phyloP scores from a whole-genome alignment of 345 rosid genomes.

The Sonneratia caseolaris region DNA sequence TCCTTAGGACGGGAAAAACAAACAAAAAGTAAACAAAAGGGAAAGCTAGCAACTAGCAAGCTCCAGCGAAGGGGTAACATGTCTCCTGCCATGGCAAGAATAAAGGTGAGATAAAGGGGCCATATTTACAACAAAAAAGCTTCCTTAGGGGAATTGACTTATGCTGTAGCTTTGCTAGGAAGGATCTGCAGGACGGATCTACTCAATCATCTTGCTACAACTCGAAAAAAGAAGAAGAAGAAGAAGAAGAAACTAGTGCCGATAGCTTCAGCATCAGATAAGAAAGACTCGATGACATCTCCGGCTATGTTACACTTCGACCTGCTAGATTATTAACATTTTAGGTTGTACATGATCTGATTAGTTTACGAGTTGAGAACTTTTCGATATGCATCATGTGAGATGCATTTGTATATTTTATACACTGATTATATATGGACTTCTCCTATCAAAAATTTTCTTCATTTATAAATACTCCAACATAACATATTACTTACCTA shows the following conservation, averaged over 20 bases:
- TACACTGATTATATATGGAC: too few relatives aligned
- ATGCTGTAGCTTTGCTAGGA: conserved; percentile 12
- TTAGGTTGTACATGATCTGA: too few relatives aligned
- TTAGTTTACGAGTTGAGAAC: too few relatives aligned
- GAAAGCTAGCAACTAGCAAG: background rate
- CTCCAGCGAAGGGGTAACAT: conserved; percentile 12
- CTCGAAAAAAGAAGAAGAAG: background rate
- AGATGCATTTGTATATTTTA: too few relatives aligned
- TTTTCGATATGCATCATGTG: too few relatives aligned
- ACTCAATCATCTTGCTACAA: background rate
- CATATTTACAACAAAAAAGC: conserved; percentile 13
- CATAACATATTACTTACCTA: too few relatives aligned
- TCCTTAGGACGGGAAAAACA: conserved; percentile 10
- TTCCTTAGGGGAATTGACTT: conserved; percentile 7
- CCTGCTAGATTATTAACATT: background rate
- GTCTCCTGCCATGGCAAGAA: conserved; percentile 13
- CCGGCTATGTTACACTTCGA: background rate
- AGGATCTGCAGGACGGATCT: conserved; percentile 9
- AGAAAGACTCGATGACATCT: background rate
- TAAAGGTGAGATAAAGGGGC: conserved; percentile 10
- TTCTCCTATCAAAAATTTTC: too few relatives aligned
- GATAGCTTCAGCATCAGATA: background rate
- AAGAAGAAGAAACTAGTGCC: background rate
- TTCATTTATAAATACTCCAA: too few relatives aligned
- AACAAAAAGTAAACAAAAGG: conserved; percentile 17